Evolutionary conservation across 768 basidiomycete species (phyloP).

Genomic region (Thelephora ganbajun): DNA sequence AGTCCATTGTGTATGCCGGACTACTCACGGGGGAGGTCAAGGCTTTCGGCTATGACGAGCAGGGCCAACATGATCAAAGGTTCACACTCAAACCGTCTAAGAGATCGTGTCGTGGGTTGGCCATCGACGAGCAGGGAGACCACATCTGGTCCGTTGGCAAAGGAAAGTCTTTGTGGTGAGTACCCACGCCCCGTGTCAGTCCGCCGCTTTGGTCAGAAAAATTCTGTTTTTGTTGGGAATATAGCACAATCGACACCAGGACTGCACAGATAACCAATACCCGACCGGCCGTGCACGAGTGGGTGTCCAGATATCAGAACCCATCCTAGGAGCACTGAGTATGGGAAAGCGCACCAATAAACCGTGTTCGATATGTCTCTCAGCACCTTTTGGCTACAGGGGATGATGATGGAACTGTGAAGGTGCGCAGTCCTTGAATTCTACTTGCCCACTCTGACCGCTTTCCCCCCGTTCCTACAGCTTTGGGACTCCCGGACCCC

Average conservation of each 20-base stretch:
- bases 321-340: constrained; percentile 4
- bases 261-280: constrained; percentile 13
- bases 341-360: constrained; percentile 57
- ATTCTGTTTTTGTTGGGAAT: not conserved
- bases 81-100: constrained; percentile 69
- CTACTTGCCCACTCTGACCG: not conserved
- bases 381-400: constrained; percentile 71
- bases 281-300: constrained; percentile 17
- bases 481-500: constrained; percentile 79
- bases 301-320: constrained; percentile 9
- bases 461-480: constrained; percentile 23
- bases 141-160: constrained; percentile 73
- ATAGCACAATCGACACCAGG: constrained; percentile 12
- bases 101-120: constrained; percentile 68
- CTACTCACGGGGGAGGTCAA: constrained; percentile 76
- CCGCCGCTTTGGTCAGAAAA: not conserved
- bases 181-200: constrained; percentile 8
- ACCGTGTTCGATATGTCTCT: constrained; percentile 63
- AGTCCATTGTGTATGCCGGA: constrained; percentile 58
- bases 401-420: constrained; percentile 90
- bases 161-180: constrained; percentile 65
- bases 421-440: constrained; percentile 31
- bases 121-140: constrained; percentile 51
- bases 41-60: constrained; percentile 67
- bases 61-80: constrained; percentile 37